Conservation (phyloP, 208 protist genomes). For the Wallacemonas collosoma region DNA sequence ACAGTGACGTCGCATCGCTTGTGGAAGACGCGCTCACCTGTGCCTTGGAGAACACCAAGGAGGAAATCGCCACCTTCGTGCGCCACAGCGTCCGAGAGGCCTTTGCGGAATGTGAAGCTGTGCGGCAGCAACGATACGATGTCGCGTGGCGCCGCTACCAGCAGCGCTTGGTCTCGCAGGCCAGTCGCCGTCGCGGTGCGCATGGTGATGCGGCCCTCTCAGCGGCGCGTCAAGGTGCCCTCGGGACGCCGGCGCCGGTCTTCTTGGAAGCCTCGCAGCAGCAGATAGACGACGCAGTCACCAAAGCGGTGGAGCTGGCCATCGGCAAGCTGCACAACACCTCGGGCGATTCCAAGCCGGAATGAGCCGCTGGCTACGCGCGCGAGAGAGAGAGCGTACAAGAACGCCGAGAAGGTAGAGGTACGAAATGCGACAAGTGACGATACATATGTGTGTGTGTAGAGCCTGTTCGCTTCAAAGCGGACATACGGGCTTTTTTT, state of each 20-base stretch:
- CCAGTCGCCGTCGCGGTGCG: slow-evolving; percentile 1
- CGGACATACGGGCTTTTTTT: too few species aligned
- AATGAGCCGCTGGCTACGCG: not conserved
- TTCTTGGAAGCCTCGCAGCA: not conserved
- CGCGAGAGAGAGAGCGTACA: too few species aligned
- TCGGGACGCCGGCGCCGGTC: not conserved
- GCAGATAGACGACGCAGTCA: slow-evolving; percentile 15
- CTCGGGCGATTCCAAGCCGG: not conserved
- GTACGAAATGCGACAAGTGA: too few species aligned
- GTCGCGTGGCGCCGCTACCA: slow-evolving; percentile 8
- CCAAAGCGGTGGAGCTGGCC: slow-evolving; percentile 21
- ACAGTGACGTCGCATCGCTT: not conserved
- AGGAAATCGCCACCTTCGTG: not conserved
- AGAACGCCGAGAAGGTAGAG: too few species aligned
- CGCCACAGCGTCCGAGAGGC: slow-evolving; percentile 3
- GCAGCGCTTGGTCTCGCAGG: not conserved
- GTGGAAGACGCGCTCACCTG: not conserved
- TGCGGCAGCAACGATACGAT: not conserved
- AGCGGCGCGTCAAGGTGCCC: not conserved
- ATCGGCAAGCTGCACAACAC: slow-evolving; percentile 9
- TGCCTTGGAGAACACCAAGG: slow-evolving; percentile 10
- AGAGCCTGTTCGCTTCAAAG: too few species aligned
- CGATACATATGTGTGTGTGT: too few species aligned
- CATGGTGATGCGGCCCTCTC: not conserved
- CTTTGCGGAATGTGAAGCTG: slow-evolving; percentile 6